Evolutionary conservation across 768 basidiomycete genomes (phyloP).

Genomic region (Chlorophyllum brunneum): DNA sequence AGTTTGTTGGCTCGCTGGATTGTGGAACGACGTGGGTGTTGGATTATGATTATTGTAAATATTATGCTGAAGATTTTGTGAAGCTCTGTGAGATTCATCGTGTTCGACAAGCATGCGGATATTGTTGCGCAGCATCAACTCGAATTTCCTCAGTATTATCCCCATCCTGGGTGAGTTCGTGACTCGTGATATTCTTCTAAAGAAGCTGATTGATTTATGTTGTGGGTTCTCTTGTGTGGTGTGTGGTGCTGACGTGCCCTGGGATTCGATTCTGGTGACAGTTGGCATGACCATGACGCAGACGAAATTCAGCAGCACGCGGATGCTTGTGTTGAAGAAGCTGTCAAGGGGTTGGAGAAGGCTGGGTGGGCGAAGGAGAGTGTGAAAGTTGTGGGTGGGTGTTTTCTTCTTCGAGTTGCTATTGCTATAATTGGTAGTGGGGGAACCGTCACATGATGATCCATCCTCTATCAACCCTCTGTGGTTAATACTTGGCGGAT

Average conservation of each 20-base stretch:
- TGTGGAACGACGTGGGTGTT: conserved; percentile 87
- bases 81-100: conserved; percentile 88
- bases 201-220: too few relatives aligned
- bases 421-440: background rate
- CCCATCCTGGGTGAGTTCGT: conserved; percentile 69
- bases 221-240: background rate
- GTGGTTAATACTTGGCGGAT: too few relatives aligned
- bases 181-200: background rate
- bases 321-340: conserved; percentile 69
- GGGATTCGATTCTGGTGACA: conserved; percentile 20
- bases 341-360: conserved; percentile 65
- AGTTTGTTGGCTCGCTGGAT: conserved; percentile 90
- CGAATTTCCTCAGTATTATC: conserved; percentile 94
- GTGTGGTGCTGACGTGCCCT: background rate
- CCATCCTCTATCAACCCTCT: too few relatives aligned
- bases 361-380: conserved; percentile 76
- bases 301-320: conserved; percentile 75
- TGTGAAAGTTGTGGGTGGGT: conserved; percentile 88
- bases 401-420: background rate
- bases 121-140: conserved; percentile 86
- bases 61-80: too few relatives aligned
- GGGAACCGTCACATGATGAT: conserved; percentile 19
- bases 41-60: too few relatives aligned
- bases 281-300: conserved; percentile 96
- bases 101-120: conserved; percentile 85